Conservation (phyloP, 106 monocot species). For the Phalaenopsis aphrodite region DNA sequence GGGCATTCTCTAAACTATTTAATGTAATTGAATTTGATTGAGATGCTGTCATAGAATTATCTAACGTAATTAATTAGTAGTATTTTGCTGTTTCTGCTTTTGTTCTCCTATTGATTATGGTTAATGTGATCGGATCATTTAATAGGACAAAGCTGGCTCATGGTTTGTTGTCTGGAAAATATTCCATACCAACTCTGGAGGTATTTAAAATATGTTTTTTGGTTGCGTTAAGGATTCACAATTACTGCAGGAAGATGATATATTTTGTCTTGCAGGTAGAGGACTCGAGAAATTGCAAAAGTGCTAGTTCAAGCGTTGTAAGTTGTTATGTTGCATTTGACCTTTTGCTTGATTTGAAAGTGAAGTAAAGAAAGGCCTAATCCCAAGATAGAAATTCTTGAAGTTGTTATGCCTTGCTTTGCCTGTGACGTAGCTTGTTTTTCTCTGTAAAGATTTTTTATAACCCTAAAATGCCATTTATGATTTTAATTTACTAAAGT, state of each 20-base stretch:
- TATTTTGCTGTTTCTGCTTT: background rate
- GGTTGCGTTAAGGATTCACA: background rate
- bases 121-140: background rate
- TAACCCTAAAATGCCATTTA: background rate
- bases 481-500: background rate
- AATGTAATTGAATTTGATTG: background rate
- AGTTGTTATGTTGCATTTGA: constrained; percentile 21
- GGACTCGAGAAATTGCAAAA: constrained; percentile 16
- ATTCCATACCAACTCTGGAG: constrained; percentile 50
- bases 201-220: constrained; percentile 24
- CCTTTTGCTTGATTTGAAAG: constrained; percentile 2
- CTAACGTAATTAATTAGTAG: background rate
- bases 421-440: background rate
- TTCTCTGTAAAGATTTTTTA: background rate
- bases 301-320: constrained; percentile 33
- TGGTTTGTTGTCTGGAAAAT: constrained; percentile 94
- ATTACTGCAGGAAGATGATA: background rate
- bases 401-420: background rate
- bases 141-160: constrained; percentile 78
- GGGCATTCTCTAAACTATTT: background rate
- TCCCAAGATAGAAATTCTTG: background rate
- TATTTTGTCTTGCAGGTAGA: constrained; percentile 28
- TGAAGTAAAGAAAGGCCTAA: background rate
- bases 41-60: background rate
- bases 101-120: background rate